phyloP scores from a whole-genome alignment of 257 asterid species.

The Verbena officinalis region DNA sequence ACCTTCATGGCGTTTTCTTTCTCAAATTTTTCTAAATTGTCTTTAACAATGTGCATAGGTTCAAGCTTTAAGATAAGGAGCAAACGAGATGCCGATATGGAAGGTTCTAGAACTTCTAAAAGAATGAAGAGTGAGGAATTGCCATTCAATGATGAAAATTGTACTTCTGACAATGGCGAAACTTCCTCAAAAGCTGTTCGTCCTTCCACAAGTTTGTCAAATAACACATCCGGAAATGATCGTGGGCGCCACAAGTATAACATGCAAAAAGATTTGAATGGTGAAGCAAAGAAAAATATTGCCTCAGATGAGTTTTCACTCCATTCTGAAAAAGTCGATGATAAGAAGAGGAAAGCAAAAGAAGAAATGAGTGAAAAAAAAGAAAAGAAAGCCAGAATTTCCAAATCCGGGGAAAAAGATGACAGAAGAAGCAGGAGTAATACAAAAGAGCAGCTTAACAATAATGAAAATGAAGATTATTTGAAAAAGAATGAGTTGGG shows the following conservation, averaged over 20 bases:
- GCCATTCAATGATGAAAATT: slow-evolving; percentile 52
- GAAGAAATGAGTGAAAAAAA: slow-evolving; percentile 56
- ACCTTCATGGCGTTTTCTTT: slow-evolving; percentile 24
- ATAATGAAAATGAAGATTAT: slow-evolving; percentile 50
- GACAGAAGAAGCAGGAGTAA: slow-evolving; percentile 50
- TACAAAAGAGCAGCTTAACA: slow-evolving; percentile 43
- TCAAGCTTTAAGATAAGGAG: slow-evolving; percentile 49
- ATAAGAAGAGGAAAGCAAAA: slow-evolving; percentile 65
- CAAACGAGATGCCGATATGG: slow-evolving; percentile 61
- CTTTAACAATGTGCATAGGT: slow-evolving; percentile 42
- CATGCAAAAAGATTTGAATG: slow-evolving; percentile 45
- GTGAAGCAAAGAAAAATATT: slow-evolving; percentile 40
- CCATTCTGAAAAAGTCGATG: slow-evolving; percentile 45
- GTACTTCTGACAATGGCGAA: slow-evolving; percentile 57
- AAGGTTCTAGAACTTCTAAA: slow-evolving; percentile 63
- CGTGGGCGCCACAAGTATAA: slow-evolving; percentile 35
- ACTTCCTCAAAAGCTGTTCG: slow-evolving; percentile 58
- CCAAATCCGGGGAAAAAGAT: slow-evolving; percentile 68
- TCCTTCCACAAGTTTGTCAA: slow-evolving; percentile 53
- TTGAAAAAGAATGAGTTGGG: slow-evolving; percentile 64
- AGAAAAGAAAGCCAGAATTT: slow-evolving; percentile 76
- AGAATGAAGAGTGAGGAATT: slow-evolving; percentile 62
- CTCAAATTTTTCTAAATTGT: slow-evolving; percentile 7
- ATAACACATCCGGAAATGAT: slow-evolving; percentile 50
- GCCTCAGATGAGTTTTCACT: slow-evolving; percentile 38